These are phyloP conservation scores for Conticribra weissflogii DNA, from an alignment of 108 stramenopile species.

Conservation along the genomic window DNA sequence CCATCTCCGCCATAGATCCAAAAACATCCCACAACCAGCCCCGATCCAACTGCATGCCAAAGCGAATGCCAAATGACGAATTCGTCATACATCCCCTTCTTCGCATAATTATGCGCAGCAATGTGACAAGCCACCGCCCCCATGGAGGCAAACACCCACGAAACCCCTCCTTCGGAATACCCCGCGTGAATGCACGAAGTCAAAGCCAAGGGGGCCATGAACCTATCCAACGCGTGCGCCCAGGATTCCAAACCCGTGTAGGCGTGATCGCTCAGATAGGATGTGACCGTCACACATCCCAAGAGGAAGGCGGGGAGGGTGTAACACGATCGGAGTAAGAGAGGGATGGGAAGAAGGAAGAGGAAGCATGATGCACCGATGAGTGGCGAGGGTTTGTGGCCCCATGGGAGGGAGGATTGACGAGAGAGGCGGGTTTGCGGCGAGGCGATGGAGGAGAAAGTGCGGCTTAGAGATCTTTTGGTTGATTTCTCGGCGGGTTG, in stretches of 20 bases:
- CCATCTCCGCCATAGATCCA: constrained; percentile 19
- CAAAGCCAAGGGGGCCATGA: constrained; percentile 49
- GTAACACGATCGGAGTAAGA: constrained; percentile 27
- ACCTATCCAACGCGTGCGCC: constrained; percentile 36
- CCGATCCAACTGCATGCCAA: constrained; percentile 40
- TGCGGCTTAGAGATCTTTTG: neutral
- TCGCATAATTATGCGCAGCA: constrained; percentile 34
- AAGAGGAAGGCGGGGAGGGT: constrained; percentile 27
- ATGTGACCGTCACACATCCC: constrained; percentile 26
- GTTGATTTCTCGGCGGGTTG: no score
- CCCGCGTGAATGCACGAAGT: constrained; percentile 24
- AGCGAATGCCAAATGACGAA: constrained; percentile 48
- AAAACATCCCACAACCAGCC: constrained; percentile 30
- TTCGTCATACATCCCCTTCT: constrained; percentile 32
- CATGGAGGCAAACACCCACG: constrained; percentile 12
- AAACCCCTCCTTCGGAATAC: constrained; percentile 17
- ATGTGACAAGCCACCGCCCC: constrained; percentile 37
- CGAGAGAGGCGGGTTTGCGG: constrained; percentile 33
- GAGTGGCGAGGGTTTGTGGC: constrained; percentile 40
- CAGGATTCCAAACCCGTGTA: constrained; percentile 51
- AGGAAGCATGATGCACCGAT: constrained; percentile 45
- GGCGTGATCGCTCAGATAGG: constrained; percentile 49
- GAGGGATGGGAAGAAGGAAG: constrained; percentile 44
- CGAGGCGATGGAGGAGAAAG: constrained; percentile 18
- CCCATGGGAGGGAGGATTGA: constrained; percentile 47